phyloP scores from a whole-genome alignment of 768 basidiomycete species.

The Pseudohyphozyma bogoriensis region DNA sequence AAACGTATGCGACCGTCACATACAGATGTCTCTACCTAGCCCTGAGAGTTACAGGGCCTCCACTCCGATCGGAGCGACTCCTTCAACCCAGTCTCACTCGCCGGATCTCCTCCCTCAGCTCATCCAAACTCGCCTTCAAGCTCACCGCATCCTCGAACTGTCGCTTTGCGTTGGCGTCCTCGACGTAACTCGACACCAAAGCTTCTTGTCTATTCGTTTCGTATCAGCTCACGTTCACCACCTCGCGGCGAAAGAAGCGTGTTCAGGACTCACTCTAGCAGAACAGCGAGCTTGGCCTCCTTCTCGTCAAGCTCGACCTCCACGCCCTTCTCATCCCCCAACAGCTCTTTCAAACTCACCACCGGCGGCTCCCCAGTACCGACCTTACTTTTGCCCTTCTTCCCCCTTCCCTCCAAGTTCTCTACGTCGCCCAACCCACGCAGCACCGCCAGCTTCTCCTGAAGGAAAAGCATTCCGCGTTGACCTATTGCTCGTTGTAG shows the following conservation, averaged over 20 bases:
- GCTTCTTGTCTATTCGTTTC: constrained; percentile 55
- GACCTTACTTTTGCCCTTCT: neutral
- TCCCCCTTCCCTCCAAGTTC: constrained; percentile 1
- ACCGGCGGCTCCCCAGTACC: constrained; percentile 5
- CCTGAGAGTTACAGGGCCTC: no score
- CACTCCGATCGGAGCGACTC: no score
- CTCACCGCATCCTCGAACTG: constrained; percentile 94
- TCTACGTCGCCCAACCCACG: constrained; percentile 41
- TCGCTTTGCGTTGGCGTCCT: constrained; percentile 75
- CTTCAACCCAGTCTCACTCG: neutral
- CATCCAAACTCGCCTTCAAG: constrained; percentile 63
- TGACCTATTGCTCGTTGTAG: constrained; percentile 71
- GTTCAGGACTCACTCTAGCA: constrained; percentile 28
- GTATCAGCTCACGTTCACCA: neutral
- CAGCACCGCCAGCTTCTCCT: constrained; percentile 80
- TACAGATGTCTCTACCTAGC: no score
- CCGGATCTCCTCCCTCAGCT: constrained; percentile 79
- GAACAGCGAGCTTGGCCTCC: constrained; percentile 23
- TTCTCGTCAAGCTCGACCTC: constrained; percentile 7
- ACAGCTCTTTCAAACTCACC: constrained; percentile 13
- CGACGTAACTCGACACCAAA: constrained; percentile 76
- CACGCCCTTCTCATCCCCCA: constrained; percentile 6
- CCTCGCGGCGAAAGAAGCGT: neutral
- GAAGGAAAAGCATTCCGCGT: constrained; percentile 67
- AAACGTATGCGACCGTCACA: no score